phyloP scores from a whole-genome alignment of 352 stramenopile species.

The Globisporangium perplexum region DNA sequence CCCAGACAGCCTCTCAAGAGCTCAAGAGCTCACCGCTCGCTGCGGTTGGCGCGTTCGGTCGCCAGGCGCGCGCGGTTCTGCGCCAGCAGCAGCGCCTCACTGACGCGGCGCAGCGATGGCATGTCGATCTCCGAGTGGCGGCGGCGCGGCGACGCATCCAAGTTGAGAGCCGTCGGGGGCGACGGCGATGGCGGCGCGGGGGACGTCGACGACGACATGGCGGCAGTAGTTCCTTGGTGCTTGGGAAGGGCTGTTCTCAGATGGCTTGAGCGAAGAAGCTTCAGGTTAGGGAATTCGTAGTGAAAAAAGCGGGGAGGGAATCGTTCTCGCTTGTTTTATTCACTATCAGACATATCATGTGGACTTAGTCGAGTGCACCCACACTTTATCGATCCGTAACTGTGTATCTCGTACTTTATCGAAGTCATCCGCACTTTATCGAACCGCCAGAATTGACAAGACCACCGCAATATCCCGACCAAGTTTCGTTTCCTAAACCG shows the following conservation, averaged over 20 bases:
- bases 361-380: too few relatives aligned
- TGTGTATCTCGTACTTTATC: neutral
- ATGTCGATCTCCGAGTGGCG: constrained; percentile 49
- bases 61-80: constrained; percentile 58
- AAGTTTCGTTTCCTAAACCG: neutral
- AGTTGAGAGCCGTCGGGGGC: neutral
- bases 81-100: constrained; percentile 61
- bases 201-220: neutral
- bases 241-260: neutral
- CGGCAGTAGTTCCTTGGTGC: neutral
- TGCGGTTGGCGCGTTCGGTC: constrained; percentile 54
- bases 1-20: neutral
- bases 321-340: too few relatives aligned
- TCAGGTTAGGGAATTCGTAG: too few relatives aligned
- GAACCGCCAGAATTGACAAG: neutral
- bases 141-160: constrained; percentile 17
- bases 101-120: constrained; percentile 51
- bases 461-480: neutral
- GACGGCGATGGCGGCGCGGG: too few relatives aligned
- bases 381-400: too few relatives aligned
- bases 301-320: too few relatives aligned
- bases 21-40: constrained; percentile 42
- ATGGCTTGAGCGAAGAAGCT: too few relatives aligned
- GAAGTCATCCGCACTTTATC: too few relatives aligned
- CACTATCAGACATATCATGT: too few relatives aligned